These are phyloP conservation scores for Tephrocybe sp. DNA, from an alignment of 768 basidiomycete species.

Conservation along the genomic window DNA sequence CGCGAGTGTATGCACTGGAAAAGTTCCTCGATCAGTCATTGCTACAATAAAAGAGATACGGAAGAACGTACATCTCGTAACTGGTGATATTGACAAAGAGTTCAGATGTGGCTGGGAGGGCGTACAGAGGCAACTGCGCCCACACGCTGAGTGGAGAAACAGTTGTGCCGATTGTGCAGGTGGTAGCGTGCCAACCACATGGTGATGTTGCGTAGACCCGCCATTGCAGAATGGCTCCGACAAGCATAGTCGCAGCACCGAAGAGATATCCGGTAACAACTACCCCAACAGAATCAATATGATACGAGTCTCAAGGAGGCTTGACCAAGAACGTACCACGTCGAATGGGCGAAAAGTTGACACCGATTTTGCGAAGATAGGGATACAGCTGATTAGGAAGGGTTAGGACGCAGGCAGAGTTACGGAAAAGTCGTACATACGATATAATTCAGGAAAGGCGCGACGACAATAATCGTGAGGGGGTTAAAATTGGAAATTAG, in stretches of 20 bases:
- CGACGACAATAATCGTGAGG: conserved; percentile 28
- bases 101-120: conserved; percentile 22
- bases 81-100: conserved; percentile 17
- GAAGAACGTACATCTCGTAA: conserved; percentile 11
- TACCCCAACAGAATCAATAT: too few species aligned
- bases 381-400: conserved; percentile 24
- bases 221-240: conserved; percentile 24
- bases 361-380: conserved; percentile 25
- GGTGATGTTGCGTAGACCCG: conserved; percentile 24
- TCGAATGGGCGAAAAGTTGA: conserved; percentile 29
- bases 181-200: conserved; percentile 22
- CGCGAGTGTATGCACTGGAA: conserved; percentile 36
- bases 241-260: conserved; percentile 17
- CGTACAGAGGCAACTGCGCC: conserved; percentile 23
- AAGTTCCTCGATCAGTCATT: neutral
- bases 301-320: too few species aligned
- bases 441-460: conserved; percentile 26
- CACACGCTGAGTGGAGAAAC: conserved; percentile 25
- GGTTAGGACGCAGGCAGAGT: neutral
- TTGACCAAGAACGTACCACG: conserved; percentile 12
- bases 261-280: conserved; percentile 22
- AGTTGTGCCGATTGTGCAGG: conserved; percentile 20
- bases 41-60: neutral
- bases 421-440: conserved; percentile 1
- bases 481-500: conserved; percentile 32